Evolutionary conservation across 257 asterid species (phyloP).

Genomic region (Ligustrum vulgare): DNA sequence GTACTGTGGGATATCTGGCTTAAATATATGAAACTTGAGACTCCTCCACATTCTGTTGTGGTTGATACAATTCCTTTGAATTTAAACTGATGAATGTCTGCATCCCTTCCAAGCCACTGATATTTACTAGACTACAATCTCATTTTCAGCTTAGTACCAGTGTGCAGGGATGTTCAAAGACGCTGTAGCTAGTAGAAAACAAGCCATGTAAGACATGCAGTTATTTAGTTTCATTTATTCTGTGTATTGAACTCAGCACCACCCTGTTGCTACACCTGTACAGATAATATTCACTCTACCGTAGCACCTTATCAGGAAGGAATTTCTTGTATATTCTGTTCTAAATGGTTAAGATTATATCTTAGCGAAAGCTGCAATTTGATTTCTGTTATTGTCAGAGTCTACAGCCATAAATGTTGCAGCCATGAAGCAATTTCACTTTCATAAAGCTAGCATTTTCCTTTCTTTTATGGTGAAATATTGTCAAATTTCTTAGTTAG

Average conservation of each 20-base stretch:
- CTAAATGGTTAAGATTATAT: background rate
- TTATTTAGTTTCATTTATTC: background rate
- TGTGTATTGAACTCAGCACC: background rate
- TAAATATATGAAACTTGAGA: background rate
- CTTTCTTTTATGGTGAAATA: background rate
- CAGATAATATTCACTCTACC: conserved; percentile 1
- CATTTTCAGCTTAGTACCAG: background rate
- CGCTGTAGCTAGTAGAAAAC: conserved; percentile 7
- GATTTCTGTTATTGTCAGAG: background rate
- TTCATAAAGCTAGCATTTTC: conserved; percentile 6
- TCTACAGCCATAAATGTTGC: conserved; percentile 3
- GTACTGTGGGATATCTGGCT: background rate
- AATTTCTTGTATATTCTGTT: conserved; percentile 1
- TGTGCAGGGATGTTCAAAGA: background rate
- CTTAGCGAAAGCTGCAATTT: background rate
- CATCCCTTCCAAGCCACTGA: background rate
- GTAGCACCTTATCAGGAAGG: background rate
- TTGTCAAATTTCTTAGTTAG: conserved; percentile 2
- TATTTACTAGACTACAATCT: background rate
- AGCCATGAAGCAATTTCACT: conserved; percentile 10
- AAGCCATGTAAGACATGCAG: background rate
- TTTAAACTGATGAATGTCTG: background rate
- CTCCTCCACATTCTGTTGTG: background rate
- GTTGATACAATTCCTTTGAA: background rate
- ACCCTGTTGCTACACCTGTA: background rate